Evolutionary conservation across 192 early-diverging fungal species (phyloP).

Genomic region (Backusella psychrophila): DNA sequence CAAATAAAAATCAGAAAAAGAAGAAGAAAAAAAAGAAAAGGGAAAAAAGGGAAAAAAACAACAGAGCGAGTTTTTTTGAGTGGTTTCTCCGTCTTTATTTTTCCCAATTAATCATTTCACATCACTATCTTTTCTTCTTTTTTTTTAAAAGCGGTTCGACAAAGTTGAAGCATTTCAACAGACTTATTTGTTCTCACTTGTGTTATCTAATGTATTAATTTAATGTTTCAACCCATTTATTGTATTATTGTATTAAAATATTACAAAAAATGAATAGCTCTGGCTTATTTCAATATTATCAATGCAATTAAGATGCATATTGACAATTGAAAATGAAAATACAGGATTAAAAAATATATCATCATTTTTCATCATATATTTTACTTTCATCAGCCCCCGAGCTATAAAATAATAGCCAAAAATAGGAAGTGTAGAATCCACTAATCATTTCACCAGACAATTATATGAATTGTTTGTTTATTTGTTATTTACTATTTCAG

Average conservation of each 20-base stretch:
- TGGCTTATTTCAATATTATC: too few species aligned
- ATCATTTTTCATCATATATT: not conserved
- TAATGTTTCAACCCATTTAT: too few species aligned
- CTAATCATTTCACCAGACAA: not conserved
- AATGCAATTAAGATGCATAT: too few species aligned
- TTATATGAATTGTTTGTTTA: not conserved
- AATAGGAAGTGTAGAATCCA: not conserved
- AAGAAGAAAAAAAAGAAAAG: not conserved
- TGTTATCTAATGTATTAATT: too few species aligned
- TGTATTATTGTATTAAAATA: too few species aligned
- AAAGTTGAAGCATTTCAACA: too few species aligned
- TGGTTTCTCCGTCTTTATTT: slow-evolving; percentile 7
- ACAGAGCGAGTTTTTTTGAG: not conserved
- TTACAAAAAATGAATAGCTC: too few species aligned
- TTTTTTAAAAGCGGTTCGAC: not conserved
- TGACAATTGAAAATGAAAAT: too few species aligned
- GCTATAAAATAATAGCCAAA: not conserved
- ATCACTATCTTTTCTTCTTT: not conserved
- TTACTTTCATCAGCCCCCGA: not conserved
- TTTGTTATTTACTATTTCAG: not conserved
- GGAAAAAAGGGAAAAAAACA: not conserved
- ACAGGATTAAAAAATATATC: not conserved
- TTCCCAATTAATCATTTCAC: not conserved
- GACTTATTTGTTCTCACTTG: too few species aligned
- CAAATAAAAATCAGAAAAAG: not conserved